Conservation (phyloP, 371 early-diverging fungal genomes). For the Smittium mucronatum region DNA sequence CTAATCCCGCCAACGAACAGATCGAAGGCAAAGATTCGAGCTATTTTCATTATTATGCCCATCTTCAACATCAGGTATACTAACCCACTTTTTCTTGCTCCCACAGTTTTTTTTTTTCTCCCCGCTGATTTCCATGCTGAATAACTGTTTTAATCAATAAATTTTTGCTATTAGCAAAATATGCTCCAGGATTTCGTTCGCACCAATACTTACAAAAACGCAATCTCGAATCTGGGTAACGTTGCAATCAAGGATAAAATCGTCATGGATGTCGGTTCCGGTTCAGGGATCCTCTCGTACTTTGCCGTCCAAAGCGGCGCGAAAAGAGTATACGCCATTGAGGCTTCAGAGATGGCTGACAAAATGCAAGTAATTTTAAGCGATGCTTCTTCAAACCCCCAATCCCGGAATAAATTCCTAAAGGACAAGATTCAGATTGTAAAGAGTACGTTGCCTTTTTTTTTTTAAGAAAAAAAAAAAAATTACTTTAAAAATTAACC, state of each 20-base stretch:
- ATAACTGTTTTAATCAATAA: neutral
- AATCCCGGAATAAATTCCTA: constrained; percentile 61
- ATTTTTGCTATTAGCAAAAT: constrained; percentile 59
- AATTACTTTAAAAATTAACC: too few species aligned
- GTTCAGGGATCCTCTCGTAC: constrained; percentile 86
- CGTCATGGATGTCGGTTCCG: constrained; percentile 95
- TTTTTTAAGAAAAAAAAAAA: neutral
- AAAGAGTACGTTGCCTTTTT: neutral
- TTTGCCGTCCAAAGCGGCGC: constrained; percentile 91
- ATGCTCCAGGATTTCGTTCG: constrained; percentile 92
- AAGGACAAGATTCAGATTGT: constrained; percentile 69
- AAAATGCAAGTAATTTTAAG: constrained; percentile 68
- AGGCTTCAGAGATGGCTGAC: constrained; percentile 88
- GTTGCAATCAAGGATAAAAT: constrained; percentile 58
- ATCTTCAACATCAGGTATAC: constrained; percentile 87
- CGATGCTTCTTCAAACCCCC: constrained; percentile 37
- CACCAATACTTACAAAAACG: constrained; percentile 86
- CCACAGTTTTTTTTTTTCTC: too few species aligned
- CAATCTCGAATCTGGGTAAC: constrained; percentile 65
- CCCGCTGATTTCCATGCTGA: too few species aligned
- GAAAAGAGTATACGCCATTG: constrained; percentile 81
- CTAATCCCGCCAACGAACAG: too few species aligned
- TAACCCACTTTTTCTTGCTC: constrained; percentile 39
- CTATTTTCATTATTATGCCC: constrained; percentile 89
- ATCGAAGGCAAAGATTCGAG: constrained; percentile 59